Conservation (phyloP, 2,329 filamentous ascomycete species). For the Magnaporthiopsis rhizophila region DNA sequence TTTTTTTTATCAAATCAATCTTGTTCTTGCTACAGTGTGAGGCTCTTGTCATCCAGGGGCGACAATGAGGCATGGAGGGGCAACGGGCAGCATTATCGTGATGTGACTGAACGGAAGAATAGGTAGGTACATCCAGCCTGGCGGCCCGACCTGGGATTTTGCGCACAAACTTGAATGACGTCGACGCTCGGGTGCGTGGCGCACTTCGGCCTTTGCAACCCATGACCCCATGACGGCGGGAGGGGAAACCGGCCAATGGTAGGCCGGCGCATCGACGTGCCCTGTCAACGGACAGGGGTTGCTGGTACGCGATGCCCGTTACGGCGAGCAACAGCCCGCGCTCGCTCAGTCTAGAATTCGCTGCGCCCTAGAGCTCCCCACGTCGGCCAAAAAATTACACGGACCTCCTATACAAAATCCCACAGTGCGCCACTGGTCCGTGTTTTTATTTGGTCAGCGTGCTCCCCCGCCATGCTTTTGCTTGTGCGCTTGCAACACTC, state of each 20-base stretch:
- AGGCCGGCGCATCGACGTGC: not conserved
- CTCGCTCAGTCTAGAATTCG: no score
- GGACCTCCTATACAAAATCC: no score
- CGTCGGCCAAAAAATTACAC: no score
- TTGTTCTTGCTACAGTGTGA: no score
- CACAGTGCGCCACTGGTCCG: no score
- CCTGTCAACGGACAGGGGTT: not conserved
- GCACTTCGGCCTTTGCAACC: not conserved
- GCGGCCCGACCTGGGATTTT: not conserved
- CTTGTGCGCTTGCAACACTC: not conserved
- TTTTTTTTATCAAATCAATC: not conserved
- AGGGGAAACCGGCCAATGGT: not conserved
- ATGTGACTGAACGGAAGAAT: not conserved
- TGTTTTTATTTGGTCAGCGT: no score
- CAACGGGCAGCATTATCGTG: not conserved
- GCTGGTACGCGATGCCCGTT: not conserved
- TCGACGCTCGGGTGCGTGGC: not conserved
- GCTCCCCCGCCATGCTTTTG: not conserved
- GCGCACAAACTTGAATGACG: not conserved
- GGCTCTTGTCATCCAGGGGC: no score
- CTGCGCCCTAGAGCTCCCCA: no score
- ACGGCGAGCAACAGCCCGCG: no score
- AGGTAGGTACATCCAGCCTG: no score
- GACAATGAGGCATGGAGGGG: not conserved
- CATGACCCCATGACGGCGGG: not conserved